Evolutionary conservation across 2,329 filamentous ascomycete genomes (phyloP).

Genomic region (Fusarium guadeloupense): DNA sequence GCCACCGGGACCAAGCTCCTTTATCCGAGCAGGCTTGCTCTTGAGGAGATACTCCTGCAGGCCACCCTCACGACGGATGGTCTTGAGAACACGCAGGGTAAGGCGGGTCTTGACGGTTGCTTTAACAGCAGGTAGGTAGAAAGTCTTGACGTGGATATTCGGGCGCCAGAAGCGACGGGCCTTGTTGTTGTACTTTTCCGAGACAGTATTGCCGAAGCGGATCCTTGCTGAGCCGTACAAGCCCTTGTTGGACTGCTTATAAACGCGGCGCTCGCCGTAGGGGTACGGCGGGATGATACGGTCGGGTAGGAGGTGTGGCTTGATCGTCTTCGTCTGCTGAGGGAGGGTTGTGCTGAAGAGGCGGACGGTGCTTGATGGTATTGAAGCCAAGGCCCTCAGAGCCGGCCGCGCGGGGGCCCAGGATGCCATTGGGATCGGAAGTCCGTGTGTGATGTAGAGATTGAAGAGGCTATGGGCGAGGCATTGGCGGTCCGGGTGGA

Average conservation of each 20-base stretch:
- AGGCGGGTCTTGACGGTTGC: conserved; percentile 73
- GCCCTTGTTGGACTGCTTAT: conserved; percentile 82
- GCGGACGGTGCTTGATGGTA: conserved; percentile 27
- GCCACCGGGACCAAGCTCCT: conserved; percentile 86
- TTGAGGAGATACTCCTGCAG: conserved; percentile 92
- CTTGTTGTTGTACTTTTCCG: conserved; percentile 74
- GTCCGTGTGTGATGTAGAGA: not conserved
- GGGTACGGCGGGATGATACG: conserved; percentile 73
- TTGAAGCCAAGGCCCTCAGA: conserved; percentile 30
- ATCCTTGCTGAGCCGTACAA: conserved; percentile 77
- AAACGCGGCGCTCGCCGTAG: conserved; percentile 73
- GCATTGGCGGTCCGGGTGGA: conserved; percentile 32
- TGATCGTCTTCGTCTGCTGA: conserved; percentile 53
- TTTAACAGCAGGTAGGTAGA: conserved; percentile 71
- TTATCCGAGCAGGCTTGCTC: conserved; percentile 78
- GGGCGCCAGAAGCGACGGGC: conserved; percentile 78
- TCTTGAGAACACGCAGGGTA: conserved; percentile 74
- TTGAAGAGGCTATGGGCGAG: conserved; percentile 20
- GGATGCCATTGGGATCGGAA: conserved; percentile 33
- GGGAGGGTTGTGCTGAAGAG: conserved; percentile 52
- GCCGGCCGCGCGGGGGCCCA: conserved; percentile 36
- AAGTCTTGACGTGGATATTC: conserved; percentile 74
- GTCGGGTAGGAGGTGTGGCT: conserved; percentile 55
- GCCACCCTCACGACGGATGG: conserved; percentile 85
- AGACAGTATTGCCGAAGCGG: conserved; percentile 82